A percentile compares a stretch with the other conserved stretches of the same genome.
phyloP scores from a whole-genome alignment of 106 monocot genomes.

The Posidonia australis region DNA sequence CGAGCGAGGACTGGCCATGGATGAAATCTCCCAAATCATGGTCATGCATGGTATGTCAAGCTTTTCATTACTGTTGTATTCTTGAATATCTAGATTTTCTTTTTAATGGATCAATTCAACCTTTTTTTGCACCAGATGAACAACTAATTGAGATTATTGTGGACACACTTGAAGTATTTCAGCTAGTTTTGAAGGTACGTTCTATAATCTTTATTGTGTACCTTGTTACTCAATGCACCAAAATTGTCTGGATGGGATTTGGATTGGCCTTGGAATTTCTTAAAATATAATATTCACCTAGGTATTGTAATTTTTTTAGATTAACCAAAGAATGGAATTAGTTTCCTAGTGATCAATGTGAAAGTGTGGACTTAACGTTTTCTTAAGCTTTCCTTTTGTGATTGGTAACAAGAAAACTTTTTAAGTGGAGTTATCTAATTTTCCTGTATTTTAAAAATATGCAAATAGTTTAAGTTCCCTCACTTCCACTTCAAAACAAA shows the following conservation, averaged over 20 bases:
- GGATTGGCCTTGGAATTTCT: not conserved
- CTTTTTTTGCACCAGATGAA: conserved; percentile 17
- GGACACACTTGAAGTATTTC: conserved; percentile 47
- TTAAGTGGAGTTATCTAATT: no score
- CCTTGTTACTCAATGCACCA: not conserved
- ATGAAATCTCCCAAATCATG: conserved; percentile 40
- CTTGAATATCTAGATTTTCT: not conserved
- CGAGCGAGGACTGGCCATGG: conserved; percentile 65
- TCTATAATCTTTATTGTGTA: not conserved
- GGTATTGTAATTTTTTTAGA: no score
- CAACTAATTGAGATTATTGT: conserved; percentile 32
- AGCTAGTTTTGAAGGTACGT: conserved; percentile 55
- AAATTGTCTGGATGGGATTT: not conserved
- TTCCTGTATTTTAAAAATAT: no score
- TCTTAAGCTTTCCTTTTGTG: no score
- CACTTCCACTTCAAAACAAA: no score
- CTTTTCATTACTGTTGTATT: not conserved
- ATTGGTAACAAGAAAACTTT: no score
- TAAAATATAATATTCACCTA: no score
- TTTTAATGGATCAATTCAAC: not conserved
- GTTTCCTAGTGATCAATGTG: no score
- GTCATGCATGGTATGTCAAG: conserved; percentile 30
- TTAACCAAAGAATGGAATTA: no score
- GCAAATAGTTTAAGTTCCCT: no score
- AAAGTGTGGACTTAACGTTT: no score